Evolutionary conservation across 495 filamentous ascomycete genomes (phyloP), one percentile per base, ranked within the genome.

Genomic region (Daldinia childiae): DNA sequence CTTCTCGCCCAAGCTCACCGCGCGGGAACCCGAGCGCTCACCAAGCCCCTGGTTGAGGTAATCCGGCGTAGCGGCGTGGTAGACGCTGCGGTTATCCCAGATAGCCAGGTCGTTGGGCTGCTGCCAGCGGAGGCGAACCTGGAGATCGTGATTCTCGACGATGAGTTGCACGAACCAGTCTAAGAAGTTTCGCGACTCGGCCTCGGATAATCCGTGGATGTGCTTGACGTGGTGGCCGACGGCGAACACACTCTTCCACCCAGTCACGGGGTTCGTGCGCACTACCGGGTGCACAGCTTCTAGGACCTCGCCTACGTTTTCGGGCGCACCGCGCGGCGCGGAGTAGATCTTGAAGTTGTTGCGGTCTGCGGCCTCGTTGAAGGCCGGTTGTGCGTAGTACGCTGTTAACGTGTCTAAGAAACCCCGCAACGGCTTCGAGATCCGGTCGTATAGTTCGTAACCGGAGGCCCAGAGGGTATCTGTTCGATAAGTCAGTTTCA

Each of bases 181-280:
- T 12, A 93, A 79, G 30, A 93, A 79, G 43, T 83, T 72, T n/a
- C 82, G 76, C 61, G 85, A 88, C 82, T 95, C 93, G 14, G 85
- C 80, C n/a, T 88, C 84, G 0, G 85, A 83, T 27, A 95, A 75
- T 5, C 85, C 92, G 76, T 93, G 87, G 79, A 94, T 90, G 19
- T 83, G 76, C 69, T 86, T 78, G 1, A 88, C 82, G 79, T 91
- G 89, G 45, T 83, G 83, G 50, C 89, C 89, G 27, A 90, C 84
- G 1, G 86, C 89, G 73, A 89, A 94, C 14, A 95, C 80, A 4
- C 79, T 84, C 77, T 92, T 92, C 91, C 92, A 94, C 2, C 92
- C 92, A 0, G 91, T 93, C 0, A 93, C 89, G 0, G 92, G 92
- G 76, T 95, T 93, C n/a, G 91, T 94, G 8, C 92, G 89, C 27